Percentiles rank a stretch among this genome's conserved stretches.
Conservation (phyloP, 2,329 filamentous ascomycete genomes). For the Orbilia oligospora region DNA sequence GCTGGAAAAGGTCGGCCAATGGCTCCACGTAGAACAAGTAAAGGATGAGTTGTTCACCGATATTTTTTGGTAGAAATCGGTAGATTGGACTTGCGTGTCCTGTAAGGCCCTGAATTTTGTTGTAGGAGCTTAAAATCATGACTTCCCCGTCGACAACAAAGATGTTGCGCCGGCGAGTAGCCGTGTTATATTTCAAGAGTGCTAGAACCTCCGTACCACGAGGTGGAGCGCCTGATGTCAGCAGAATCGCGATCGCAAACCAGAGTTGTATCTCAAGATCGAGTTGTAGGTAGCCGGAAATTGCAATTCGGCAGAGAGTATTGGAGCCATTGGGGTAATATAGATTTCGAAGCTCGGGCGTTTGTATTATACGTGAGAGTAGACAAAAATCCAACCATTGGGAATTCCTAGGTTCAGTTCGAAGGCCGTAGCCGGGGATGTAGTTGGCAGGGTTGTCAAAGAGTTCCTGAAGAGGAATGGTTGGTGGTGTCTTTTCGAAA, state of each 20-base stretch:
- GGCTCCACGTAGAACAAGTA: slow-evolving; percentile 25
- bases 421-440: background rate
- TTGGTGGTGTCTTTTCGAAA: too few species aligned
- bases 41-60: slow-evolving; percentile 2
- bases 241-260: slow-evolving; percentile 16
- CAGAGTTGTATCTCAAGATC: slow-evolving; percentile 4
- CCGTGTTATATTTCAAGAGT: slow-evolving; percentile 4
- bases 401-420: background rate
- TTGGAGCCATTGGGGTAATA: background rate
- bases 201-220: slow-evolving; percentile 21
- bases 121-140: slow-evolving; percentile 19
- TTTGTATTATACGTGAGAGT: background rate
- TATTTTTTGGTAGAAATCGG: background rate
- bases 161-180: background rate
- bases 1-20: slow-evolving; percentile 11
- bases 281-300: background rate
- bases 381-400: background rate
- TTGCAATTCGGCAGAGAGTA: background rate
- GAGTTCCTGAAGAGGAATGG: background rate
- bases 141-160: slow-evolving; percentile 20
- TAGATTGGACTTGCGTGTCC: slow-evolving; percentile 4
- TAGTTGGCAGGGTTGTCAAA: background rate
- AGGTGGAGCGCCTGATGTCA: slow-evolving; percentile 20
- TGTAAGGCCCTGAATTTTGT: slow-evolving; percentile 18
- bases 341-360: background rate